Conservation (phyloP, 176 grass and related monocot genomes). For the Rhynchospora tenuis region DNA sequence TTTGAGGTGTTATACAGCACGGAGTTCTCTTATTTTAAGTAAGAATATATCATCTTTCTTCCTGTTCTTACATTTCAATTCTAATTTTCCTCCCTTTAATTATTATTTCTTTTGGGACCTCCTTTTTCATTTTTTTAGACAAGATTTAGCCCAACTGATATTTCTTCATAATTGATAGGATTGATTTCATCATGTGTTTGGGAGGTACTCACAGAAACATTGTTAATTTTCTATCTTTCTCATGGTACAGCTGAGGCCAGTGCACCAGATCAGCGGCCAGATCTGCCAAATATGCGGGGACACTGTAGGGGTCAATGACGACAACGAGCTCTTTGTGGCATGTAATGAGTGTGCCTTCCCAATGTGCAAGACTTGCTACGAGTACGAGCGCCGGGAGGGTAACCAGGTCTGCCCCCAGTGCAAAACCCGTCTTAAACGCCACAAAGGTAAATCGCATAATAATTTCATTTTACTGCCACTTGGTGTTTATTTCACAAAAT, state of each 20-base stretch:
- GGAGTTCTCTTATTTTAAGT: too few species aligned
- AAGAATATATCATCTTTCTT: neutral
- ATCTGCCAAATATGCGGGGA: conserved; percentile 82
- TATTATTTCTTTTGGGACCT: neutral
- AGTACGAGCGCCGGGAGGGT: conserved; percentile 47
- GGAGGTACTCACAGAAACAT: neutral
- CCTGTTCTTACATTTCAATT: neutral
- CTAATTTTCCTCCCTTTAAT: neutral
- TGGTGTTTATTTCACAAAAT: too few species aligned
- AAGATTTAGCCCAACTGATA: neutral
- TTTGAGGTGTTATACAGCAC: too few species aligned
- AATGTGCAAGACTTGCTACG: conserved; percentile 43
- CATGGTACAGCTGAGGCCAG: conserved; percentile 37
- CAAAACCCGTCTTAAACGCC: conserved; percentile 54
- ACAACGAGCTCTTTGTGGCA: conserved; percentile 43
- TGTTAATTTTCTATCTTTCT: neutral
- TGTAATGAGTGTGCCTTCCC: conserved; percentile 52
- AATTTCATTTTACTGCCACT: too few species aligned
- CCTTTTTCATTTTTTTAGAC: neutral
- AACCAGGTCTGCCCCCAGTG: conserved; percentile 48
- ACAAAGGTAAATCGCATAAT: conserved; percentile 31
- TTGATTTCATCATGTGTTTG: neutral
- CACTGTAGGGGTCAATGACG: conserved; percentile 32
- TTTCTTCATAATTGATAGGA: too few species aligned
- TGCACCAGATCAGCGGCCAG: conserved; percentile 41